Evolutionary conservation across 208 protist genomes (phyloP).

Genomic region (Leishmania aethiopica): DNA sequence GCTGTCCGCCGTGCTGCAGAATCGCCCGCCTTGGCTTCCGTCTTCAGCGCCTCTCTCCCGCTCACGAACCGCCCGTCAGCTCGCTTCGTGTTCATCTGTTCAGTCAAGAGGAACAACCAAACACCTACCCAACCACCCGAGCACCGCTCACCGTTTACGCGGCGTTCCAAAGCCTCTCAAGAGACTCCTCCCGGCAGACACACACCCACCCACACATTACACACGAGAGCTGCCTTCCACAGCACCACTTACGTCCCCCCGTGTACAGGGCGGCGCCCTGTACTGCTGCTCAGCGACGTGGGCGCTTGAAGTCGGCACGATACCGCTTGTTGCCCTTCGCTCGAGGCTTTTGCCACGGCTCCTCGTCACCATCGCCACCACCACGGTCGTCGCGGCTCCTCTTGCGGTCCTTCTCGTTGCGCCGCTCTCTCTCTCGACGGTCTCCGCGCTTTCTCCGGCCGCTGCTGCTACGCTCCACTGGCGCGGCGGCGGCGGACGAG

Average conservation of each 20-base stretch:
- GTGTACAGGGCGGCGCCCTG: neutral
- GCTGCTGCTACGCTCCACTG: neutral
- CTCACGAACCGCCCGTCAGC: neutral
- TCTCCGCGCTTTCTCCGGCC: neutral
- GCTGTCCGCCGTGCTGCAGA: neutral
- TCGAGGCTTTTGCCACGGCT: neutral
- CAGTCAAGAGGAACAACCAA: neutral
- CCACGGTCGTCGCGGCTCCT: neutral
- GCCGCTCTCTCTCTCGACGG: neutral
- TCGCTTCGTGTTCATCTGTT: neutral
- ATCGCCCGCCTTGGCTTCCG: too few relatives aligned
- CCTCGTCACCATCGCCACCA: neutral
- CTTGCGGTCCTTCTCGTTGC: neutral
- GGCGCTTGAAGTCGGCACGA: neutral
- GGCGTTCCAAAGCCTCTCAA: neutral
- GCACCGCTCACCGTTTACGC: neutral
- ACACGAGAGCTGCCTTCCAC: neutral
- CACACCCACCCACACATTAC: neutral
- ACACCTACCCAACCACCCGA: neutral
- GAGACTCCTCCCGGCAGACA: neutral
- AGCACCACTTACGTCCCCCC: too few relatives aligned
- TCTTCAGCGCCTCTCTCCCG: neutral
- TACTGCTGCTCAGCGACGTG: neutral
- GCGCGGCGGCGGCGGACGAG: neutral
- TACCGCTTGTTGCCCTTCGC: neutral